These are phyloP conservation scores for Artemisia tridentata DNA, from an alignment of 129 eudicot genomes.

Conservation along the genomic window DNA sequence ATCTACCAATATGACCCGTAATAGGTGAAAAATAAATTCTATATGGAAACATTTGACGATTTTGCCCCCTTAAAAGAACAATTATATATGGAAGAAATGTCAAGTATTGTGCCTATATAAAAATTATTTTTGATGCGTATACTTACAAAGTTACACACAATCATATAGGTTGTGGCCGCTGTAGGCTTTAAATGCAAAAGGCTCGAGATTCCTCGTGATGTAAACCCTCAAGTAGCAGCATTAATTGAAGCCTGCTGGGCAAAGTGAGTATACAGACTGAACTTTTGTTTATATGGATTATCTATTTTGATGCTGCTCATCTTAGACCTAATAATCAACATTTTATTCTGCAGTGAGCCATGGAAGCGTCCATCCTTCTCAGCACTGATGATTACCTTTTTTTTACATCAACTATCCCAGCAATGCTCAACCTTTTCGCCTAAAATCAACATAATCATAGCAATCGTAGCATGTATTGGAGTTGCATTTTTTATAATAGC, in stretches of 20 bases:
- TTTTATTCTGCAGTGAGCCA: slow-evolving; percentile 56
- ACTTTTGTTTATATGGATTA: neutral
- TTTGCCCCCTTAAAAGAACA: neutral
- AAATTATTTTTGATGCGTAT: neutral
- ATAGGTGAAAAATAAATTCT: no score
- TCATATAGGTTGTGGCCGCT: slow-evolving; percentile 74
- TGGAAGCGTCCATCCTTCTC: slow-evolving; percentile 74
- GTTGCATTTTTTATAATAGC: no score
- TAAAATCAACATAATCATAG: no score
- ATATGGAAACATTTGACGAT: neutral
- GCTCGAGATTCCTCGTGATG: slow-evolving; percentile 71
- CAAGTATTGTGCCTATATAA: neutral
- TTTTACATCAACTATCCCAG: no score
- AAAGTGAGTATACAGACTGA: slow-evolving; percentile 44
- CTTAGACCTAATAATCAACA: neutral
- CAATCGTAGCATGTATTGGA: no score
- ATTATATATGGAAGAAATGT: neutral
- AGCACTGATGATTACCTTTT: no score
- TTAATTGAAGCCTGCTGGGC: slow-evolving; percentile 87
- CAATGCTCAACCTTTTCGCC: no score
- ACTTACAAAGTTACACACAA: neutral
- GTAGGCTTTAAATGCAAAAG: slow-evolving; percentile 77
- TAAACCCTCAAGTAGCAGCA: slow-evolving; percentile 71
- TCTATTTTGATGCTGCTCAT: neutral
- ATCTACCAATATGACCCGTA: no score